A percentile compares a stretch with the other conserved stretches of the same genome.
Evolutionary conservation across 2,329 filamentous ascomycete genomes (phyloP).

Genomic region (Cercospora sp.): DNA sequence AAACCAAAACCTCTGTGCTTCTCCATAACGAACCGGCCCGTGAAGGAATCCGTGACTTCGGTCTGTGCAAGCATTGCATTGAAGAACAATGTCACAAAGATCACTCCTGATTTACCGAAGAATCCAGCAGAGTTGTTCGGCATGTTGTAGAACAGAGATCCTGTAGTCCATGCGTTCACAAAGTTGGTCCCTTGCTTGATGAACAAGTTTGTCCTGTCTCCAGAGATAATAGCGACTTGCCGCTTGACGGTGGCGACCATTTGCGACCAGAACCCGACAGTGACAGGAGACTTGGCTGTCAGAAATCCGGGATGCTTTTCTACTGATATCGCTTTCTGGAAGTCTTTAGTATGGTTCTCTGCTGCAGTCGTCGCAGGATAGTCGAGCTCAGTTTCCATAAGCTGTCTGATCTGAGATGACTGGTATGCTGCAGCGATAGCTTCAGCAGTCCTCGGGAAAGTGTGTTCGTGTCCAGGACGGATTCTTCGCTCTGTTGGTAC

Average conservation of each 20-base stretch:
- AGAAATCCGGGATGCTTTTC: constrained; percentile 56
- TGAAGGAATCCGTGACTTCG: constrained; percentile 60
- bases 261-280: constrained; percentile 56
- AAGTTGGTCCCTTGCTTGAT: constrained; percentile 62
- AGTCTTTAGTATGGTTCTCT: constrained; percentile 53
- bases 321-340: constrained; percentile 52
- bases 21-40: constrained; percentile 48
- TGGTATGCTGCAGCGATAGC: constrained; percentile 53
- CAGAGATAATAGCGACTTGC: constrained; percentile 62
- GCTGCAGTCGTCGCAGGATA: constrained; percentile 56
- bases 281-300: constrained; percentile 55
- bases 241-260: constrained; percentile 60
- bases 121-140: constrained; percentile 58
- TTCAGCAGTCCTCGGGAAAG: constrained; percentile 48
- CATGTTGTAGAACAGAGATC: constrained; percentile 67
- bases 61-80: constrained; percentile 64
- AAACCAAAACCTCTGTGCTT: constrained; percentile 47
- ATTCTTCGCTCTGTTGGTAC: constrained; percentile 54
- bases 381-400: constrained; percentile 58
- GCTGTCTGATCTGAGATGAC: constrained; percentile 49
- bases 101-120: constrained; percentile 63
- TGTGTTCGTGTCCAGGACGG: constrained; percentile 37
- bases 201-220: constrained; percentile 52
- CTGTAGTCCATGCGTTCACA: constrained; percentile 61
- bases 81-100: constrained; percentile 65